phyloP scores from a whole-genome alignment of 805 yeast genomes.

The Saccharomycopsis javanensis region DNA sequence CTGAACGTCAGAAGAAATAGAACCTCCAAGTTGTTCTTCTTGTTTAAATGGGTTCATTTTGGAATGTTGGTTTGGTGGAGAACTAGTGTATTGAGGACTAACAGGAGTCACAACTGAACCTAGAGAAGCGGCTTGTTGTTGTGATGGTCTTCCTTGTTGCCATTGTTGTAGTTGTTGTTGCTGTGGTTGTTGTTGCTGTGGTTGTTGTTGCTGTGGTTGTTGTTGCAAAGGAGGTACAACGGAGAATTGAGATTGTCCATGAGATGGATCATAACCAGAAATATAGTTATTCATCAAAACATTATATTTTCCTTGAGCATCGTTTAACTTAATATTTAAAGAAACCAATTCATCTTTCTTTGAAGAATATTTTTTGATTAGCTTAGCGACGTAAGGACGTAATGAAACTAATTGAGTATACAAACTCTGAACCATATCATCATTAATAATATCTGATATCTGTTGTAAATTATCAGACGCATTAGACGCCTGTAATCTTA shows the following conservation, averaged over 20 bases:
- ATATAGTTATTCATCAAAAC: conserved; percentile 49
- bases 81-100: not conserved
- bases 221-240: conserved; percentile 28
- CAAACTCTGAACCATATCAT: conserved; percentile 58
- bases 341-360: conserved; percentile 69
- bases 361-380: conserved; percentile 68
- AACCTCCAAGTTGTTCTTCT: not conserved
- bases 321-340: conserved; percentile 58
- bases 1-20: not conserved
- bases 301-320: conserved; percentile 63
- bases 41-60: not conserved
- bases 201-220: too few relatives aligned
- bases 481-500: conserved; percentile 30
- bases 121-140: not conserved
- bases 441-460: conserved; percentile 34
- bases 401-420: conserved; percentile 66
- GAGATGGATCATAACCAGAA: conserved; percentile 20
- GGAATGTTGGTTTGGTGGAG: not conserved
- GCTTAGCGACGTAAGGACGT: conserved; percentile 62
- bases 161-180: conserved; percentile 7
- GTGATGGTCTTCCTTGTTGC: not conserved
- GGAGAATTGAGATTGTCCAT: conserved; percentile 25
- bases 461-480: conserved; percentile 25
- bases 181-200: conserved; percentile 14
- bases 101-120: not conserved